Conservation (phyloP, 768 basidiomycete species). For the Polyporus arcularius region DNA sequence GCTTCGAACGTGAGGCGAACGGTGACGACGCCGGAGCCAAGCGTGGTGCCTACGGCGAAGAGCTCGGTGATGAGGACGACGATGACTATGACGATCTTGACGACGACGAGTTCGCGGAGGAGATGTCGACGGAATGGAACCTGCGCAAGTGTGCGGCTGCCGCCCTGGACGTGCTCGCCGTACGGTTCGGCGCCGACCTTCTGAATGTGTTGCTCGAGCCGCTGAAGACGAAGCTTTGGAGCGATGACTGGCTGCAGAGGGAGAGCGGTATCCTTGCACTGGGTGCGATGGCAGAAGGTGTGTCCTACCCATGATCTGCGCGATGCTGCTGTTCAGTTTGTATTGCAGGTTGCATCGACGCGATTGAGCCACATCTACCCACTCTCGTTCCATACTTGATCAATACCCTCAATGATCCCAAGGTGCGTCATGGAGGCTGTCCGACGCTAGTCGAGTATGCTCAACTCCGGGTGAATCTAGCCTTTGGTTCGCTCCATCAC, state of each 20-base stretch:
- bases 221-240: slow-evolving; percentile 93
- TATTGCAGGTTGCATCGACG: slow-evolving; percentile 86
- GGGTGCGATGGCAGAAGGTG: slow-evolving; percentile 99
- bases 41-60: slow-evolving; percentile 74
- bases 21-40: slow-evolving; percentile 37
- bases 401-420: slow-evolving; percentile 85
- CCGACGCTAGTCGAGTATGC: not conserved
- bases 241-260: slow-evolving; percentile 87
- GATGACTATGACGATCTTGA: slow-evolving; percentile 86
- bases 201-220: slow-evolving; percentile 86
- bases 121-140: slow-evolving; percentile 98
- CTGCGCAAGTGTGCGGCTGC: slow-evolving; percentile 97
- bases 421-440: slow-evolving; percentile 49
- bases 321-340: not conserved
- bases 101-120: slow-evolving; percentile 93
- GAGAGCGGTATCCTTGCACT: slow-evolving; percentile 96
- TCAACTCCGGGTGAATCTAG: slow-evolving; percentile 39
- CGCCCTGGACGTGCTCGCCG: slow-evolving; percentile 94
- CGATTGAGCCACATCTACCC: slow-evolving; percentile 92
- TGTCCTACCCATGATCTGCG: slow-evolving; percentile 6
- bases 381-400: slow-evolving; percentile 92
- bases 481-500: slow-evolving; percentile 97
- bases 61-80: slow-evolving; percentile 84
- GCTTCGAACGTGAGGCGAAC: slow-evolving; percentile 70
- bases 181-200: slow-evolving; percentile 88